These are phyloP conservation scores for Flaveria trinervia DNA, from an alignment of 129 eudicot species.

Conservation along the genomic window DNA sequence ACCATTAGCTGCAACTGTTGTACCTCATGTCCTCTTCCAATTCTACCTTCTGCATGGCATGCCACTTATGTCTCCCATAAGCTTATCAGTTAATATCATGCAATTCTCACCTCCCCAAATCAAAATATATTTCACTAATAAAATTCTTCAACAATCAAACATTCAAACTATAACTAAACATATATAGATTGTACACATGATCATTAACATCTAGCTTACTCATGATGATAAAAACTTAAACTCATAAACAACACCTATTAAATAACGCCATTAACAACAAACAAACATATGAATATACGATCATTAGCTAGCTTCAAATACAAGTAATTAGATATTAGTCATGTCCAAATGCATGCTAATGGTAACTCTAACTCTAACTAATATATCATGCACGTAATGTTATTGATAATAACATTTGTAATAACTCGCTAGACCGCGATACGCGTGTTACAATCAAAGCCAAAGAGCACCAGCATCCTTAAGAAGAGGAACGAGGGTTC, in stretches of 20 bases:
- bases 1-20: slow-evolving; percentile 3
- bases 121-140: background rate
- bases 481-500: slow-evolving; percentile 87
- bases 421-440: background rate
- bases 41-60: slow-evolving; percentile 7
- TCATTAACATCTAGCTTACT: no score
- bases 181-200: no score
- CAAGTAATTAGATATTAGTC: no score
- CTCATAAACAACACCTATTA: no score
- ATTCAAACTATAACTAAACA: background rate
- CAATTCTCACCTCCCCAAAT: background rate
- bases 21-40: background rate
- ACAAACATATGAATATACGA: background rate
- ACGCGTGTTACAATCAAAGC: slow-evolving; percentile 42
- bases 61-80: background rate
- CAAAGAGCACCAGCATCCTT: slow-evolving; percentile 96
- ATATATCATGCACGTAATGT: background rate
- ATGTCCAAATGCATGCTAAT: background rate
- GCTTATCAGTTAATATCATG: background rate
- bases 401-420: background rate
- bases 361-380: background rate
- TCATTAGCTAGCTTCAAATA: background rate
- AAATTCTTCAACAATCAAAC: background rate
- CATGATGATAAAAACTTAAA: no score
- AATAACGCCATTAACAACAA: no score